A percentile compares a stretch with the other conserved stretches of the same genome.
Evolutionary conservation across 2,329 filamentous ascomycete genomes (phyloP).

Genomic region (Penicillium palitans): DNA sequence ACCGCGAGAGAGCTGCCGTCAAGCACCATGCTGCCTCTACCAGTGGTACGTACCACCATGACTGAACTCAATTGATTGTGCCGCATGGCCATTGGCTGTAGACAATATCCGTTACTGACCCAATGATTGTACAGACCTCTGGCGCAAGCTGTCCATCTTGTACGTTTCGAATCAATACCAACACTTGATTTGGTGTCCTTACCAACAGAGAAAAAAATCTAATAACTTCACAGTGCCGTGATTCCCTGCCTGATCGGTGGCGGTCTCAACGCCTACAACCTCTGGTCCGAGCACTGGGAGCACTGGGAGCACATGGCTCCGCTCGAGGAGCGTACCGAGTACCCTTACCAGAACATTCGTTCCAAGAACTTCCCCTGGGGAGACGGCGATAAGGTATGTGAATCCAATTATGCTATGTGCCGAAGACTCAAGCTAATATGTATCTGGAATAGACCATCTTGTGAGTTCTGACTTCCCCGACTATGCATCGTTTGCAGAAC

Average conservation of each 20-base stretch:
- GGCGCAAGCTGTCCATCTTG: constrained; percentile 96
- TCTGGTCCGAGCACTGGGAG: constrained; percentile 97
- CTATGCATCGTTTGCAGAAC: background rate
- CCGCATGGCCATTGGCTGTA: no score
- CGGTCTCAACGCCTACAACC: constrained; percentile 78
- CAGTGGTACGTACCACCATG: constrained; percentile 63
- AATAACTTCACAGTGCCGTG: constrained; percentile 60
- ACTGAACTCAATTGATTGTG: constrained; percentile 9
- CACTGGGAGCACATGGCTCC: constrained; percentile 85
- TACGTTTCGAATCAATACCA: constrained; percentile 56
- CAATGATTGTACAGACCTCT: constrained; percentile 66
- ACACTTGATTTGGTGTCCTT: background rate
- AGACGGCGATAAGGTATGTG: constrained; percentile 87
- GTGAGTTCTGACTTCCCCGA: constrained; percentile 49
- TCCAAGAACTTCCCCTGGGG: constrained; percentile 95
- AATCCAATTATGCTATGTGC: background rate
- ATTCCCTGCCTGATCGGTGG: constrained; percentile 72
- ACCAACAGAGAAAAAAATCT: background rate
- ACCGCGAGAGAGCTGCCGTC: constrained; percentile 85
- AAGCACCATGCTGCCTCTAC: constrained; percentile 86
- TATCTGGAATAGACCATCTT: constrained; percentile 58
- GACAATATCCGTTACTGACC: constrained; percentile 24
- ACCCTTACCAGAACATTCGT: constrained; percentile 97
- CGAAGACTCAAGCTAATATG: constrained; percentile 7
- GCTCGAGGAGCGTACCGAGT: constrained; percentile 87